Conservation (phyloP, 345 rosid species). For the Excoecaria cochinchinensis region DNA sequence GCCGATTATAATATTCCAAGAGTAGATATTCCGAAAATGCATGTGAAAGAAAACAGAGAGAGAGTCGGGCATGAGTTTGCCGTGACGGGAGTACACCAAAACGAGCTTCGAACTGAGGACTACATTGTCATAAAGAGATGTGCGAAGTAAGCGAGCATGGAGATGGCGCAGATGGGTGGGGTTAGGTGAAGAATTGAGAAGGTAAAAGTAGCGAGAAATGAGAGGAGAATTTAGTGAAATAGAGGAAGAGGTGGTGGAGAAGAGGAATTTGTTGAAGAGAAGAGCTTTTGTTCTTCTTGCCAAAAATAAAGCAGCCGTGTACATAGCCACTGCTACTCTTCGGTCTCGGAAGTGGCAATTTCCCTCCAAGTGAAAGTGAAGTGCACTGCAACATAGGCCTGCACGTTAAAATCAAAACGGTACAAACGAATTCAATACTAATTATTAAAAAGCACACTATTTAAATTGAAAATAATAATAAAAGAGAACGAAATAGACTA, state of each 20-base stretch:
- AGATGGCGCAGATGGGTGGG: constrained; percentile 47
- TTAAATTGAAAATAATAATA: too few relatives aligned
- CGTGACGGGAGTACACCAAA: constrained; percentile 48
- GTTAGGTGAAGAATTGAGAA: constrained; percentile 48
- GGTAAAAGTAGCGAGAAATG: constrained; percentile 35
- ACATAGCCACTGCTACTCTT: neutral
- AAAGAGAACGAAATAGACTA: too few relatives aligned
- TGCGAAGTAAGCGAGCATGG: constrained; percentile 60
- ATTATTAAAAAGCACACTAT: too few relatives aligned
- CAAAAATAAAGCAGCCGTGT: neutral
- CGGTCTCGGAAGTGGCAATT: too few relatives aligned
- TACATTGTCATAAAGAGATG: constrained; percentile 46
- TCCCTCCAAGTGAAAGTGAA: too few relatives aligned
- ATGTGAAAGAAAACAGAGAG: constrained; percentile 59
- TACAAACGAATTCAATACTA: too few relatives aligned
- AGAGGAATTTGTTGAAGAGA: neutral
- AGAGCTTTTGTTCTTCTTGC: neutral
- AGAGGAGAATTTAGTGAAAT: neutral
- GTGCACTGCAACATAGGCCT: too few relatives aligned
- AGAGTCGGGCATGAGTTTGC: constrained; percentile 39
- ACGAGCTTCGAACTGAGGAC: constrained; percentile 55
- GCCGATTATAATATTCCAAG: constrained; percentile 67
- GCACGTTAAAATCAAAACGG: too few relatives aligned
- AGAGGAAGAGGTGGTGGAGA: neutral
- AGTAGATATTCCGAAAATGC: constrained; percentile 54